These are phyloP conservation scores for Acephala macrosclerotiorum DNA, from an alignment of 2,329 filamentous ascomycete species.

Conservation along the genomic window DNA sequence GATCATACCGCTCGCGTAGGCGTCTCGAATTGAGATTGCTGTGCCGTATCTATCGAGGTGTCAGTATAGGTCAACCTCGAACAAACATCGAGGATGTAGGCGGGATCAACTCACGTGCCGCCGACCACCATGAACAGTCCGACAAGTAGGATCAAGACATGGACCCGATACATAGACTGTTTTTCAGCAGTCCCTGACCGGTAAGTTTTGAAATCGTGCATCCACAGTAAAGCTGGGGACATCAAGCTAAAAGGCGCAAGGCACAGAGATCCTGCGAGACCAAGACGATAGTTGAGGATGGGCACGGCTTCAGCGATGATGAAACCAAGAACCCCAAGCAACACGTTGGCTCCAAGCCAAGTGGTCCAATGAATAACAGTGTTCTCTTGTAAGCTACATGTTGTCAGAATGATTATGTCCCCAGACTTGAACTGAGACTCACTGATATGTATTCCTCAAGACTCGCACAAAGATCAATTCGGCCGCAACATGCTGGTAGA, in stretches of 20 bases:
- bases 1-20: background rate
- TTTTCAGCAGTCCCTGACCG: conserved; percentile 44
- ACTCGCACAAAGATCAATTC: conserved; percentile 63
- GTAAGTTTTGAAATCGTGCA: conserved; percentile 54
- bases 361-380: conserved; percentile 57
- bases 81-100: background rate
- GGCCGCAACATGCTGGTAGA: conserved; percentile 53
- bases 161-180: conserved; percentile 42
- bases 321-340: conserved; percentile 52
- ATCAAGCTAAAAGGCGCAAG: conserved; percentile 57
- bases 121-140: conserved; percentile 48
- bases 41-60: conserved; percentile 3
- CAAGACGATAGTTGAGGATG: conserved; percentile 59
- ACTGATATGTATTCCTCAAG: conserved; percentile 54
- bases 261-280: conserved; percentile 55
- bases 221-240: conserved; percentile 57
- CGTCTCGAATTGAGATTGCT: background rate
- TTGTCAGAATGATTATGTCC: background rate
- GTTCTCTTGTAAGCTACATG: conserved; percentile 51
- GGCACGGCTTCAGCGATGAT: conserved; percentile 58
- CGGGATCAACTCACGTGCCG: conserved; percentile 44
- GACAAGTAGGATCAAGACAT: conserved; percentile 45
- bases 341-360: conserved; percentile 55
- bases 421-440: background rate
- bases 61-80: background rate